Percentiles rank a stretch among this genome's conserved stretches.
phyloP scores from a whole-genome alignment of 306 rosid genomes.

The Quercus cerris region DNA sequence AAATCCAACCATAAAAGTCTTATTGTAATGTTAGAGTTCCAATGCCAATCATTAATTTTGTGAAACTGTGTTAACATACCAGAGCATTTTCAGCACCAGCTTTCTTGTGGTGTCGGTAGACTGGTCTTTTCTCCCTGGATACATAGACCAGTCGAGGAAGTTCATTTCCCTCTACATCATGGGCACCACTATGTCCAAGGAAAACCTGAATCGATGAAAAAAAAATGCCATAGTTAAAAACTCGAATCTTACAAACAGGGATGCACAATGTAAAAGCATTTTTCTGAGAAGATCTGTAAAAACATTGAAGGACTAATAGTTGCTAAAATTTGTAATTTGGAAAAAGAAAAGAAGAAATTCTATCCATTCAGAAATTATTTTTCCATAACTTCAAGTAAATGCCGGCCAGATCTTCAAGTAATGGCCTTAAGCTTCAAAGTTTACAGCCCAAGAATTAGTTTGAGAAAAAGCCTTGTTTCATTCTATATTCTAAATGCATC shows the following conservation, averaged over 20 bases:
- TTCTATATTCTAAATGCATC: neutral
- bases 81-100: slow-evolving; percentile 99
- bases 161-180: slow-evolving; percentile 79
- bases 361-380: neutral
- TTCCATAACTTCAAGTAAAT: neutral
- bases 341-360: neutral
- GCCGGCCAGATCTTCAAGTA: neutral
- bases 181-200: slow-evolving; percentile 91
- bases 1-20: slow-evolving; percentile 27
- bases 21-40: slow-evolving; percentile 2
- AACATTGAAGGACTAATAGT: slow-evolving; percentile 2
- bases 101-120: slow-evolving; percentile 95
- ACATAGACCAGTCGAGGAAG: slow-evolving; percentile 95
- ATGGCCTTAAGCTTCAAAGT: neutral
- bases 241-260: neutral
- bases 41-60: slow-evolving; percentile 10
- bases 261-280: neutral
- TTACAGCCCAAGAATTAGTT: neutral
- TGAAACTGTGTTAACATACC: slow-evolving; percentile 39
- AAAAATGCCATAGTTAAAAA: neutral
- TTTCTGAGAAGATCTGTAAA: neutral
- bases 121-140: slow-evolving; percentile 98
- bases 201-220: slow-evolving; percentile 64
- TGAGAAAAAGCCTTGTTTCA: neutral
- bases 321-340: slow-evolving; percentile 1